phyloP scores from a whole-genome alignment of 1,284 basidiomycete genomes.

The Trichosporon asahii region DNA sequence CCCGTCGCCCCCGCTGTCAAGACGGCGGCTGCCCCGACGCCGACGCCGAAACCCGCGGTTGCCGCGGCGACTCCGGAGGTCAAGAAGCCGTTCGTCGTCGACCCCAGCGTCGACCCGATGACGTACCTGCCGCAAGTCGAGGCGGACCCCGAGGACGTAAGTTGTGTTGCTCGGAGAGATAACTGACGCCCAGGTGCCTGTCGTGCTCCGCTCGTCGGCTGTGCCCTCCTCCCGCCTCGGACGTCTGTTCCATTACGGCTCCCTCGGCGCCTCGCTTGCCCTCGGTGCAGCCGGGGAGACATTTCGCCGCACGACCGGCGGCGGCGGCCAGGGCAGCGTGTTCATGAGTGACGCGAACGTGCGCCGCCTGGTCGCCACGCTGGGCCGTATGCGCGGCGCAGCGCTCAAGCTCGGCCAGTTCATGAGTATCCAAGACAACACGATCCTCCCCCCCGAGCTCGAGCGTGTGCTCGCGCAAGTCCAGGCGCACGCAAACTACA shows the following conservation, averaged over 20 bases:
- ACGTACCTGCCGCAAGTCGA: conserved; percentile 17
- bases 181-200: conserved; percentile 23
- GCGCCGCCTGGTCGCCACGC: conserved; percentile 81
- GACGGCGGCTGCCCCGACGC: not conserved
- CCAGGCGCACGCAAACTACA: conserved; percentile 94
- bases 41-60: not conserved
- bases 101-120: conserved; percentile 2
- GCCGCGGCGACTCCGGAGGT: not conserved
- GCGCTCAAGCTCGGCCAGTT: conserved; percentile 97
- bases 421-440: conserved; percentile 93
- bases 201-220: conserved; percentile 45
- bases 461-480: conserved; percentile 86
- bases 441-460: conserved; percentile 80
- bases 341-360: conserved; percentile 89
- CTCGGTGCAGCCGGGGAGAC: conserved; percentile 55
- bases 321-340: conserved; percentile 50
- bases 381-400: conserved; percentile 92
- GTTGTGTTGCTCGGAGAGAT: not conserved
- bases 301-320: conserved; percentile 47
- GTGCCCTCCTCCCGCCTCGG: conserved; percentile 85
- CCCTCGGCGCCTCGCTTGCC: conserved; percentile 53
- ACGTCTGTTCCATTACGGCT: conserved; percentile 84
- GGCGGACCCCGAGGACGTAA: conserved; percentile 20
- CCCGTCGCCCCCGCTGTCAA: not conserved
- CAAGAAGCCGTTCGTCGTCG: conserved; percentile 6